Conservation (phyloP, 805 yeast species). For the Lipomyces japonicus region DNA sequence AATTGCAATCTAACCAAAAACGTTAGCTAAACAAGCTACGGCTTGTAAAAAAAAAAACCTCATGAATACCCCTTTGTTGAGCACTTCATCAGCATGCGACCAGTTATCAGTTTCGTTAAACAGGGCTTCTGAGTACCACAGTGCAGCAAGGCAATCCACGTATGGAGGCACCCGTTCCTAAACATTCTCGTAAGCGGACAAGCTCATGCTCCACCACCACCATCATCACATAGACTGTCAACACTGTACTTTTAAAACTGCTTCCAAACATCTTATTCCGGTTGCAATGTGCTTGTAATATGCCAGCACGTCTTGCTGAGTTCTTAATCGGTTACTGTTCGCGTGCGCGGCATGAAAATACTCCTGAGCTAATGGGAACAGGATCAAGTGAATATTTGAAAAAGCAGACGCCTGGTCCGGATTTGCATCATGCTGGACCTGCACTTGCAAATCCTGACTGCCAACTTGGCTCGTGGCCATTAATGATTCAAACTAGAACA, state of each 20-base stretch:
- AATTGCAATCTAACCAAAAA: constrained; percentile 10
- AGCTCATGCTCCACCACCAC: too few relatives aligned
- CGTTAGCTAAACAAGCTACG: not conserved
- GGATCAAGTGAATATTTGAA: constrained; percentile 16
- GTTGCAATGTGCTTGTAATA: constrained; percentile 25
- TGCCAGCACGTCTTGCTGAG: constrained; percentile 17
- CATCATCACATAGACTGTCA: not conserved
- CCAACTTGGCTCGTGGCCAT: too few relatives aligned
- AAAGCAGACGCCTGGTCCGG: constrained; percentile 4
- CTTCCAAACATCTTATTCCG: constrained; percentile 23
- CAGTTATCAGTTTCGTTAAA: constrained; percentile 10
- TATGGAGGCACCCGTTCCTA: constrained; percentile 25
- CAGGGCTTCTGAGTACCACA: constrained; percentile 21
- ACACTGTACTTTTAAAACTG: constrained; percentile 14
- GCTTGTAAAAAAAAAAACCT: not conserved
- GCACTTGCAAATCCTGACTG: too few relatives aligned
- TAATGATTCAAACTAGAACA: too few relatives aligned
- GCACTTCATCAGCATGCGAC: constrained; percentile 22
- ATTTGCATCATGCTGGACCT: not conserved
- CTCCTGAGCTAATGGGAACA: constrained; percentile 24
- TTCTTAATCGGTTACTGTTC: constrained; percentile 5
- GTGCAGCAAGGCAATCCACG: constrained; percentile 25
- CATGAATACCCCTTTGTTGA: constrained; percentile 22
- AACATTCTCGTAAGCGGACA: too few relatives aligned
- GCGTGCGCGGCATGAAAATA: constrained; percentile 12